Percentiles rank a stretch among this genome's conserved stretches.
Evolutionary conservation across 768 basidiomycete species (phyloP).

Genomic region (Harrya chromipes): DNA sequence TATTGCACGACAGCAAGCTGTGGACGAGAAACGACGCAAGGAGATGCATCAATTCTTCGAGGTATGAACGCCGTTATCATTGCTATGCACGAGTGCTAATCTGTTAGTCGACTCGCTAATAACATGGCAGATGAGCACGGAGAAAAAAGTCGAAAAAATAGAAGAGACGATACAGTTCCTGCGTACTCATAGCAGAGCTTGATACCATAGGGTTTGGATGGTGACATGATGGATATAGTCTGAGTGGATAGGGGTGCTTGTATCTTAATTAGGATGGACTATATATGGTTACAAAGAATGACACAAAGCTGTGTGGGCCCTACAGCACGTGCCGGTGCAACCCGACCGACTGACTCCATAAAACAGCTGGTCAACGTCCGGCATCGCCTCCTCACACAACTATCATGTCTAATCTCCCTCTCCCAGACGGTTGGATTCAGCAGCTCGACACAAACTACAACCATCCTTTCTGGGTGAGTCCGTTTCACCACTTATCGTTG

Average conservation of each 20-base stretch:
- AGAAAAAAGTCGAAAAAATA: slow-evolving; percentile 52
- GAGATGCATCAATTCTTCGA: slow-evolving; percentile 52
- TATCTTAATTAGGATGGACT: neutral
- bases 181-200: slow-evolving; percentile 15
- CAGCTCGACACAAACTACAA: slow-evolving; percentile 42
- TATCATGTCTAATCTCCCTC: slow-evolving; percentile 31
- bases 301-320: neutral
- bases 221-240: too few relatives aligned
- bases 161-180: slow-evolving; percentile 45
- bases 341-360: neutral
- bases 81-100: neutral
- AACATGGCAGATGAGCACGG: slow-evolving; percentile 48
- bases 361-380: neutral
- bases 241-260: neutral
- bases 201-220: neutral
- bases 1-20: slow-evolving; percentile 40
- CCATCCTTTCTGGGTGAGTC: slow-evolving; percentile 48
- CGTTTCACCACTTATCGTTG: too few relatives aligned
- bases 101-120: too few relatives aligned
- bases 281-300: neutral
- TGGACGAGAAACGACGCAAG: slow-evolving; percentile 36
- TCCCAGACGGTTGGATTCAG: slow-evolving; percentile 58
- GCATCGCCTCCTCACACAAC: neutral
- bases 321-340: slow-evolving; percentile 15
- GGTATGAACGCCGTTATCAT: slow-evolving; percentile 29